These are phyloP conservation scores for Paradendryphiella salina DNA, from an alignment of 2,329 filamentous ascomycete species.

Conservation along the genomic window DNA sequence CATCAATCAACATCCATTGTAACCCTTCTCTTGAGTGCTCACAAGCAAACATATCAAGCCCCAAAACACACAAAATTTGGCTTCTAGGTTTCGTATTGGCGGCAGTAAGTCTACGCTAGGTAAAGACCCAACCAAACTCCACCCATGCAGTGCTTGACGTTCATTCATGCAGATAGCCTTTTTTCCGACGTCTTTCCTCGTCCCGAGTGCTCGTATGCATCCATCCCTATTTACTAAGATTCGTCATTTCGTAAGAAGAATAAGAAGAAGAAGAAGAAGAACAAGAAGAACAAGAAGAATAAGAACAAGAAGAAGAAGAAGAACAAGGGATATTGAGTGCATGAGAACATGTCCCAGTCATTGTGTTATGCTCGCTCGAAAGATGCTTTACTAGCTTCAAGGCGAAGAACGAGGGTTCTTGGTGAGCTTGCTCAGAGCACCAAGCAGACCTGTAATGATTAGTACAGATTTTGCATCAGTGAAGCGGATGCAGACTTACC, in stretches of 20 bases:
- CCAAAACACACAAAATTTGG: background rate
- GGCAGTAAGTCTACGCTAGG: conserved; percentile 5
- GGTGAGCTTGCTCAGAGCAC: conserved; percentile 35
- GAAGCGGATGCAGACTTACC: conserved; percentile 59
- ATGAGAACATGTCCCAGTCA: conserved; percentile 4
- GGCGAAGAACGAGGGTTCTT: conserved; percentile 20
- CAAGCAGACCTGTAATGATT: conserved; percentile 32
- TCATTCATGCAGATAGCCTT: conserved; percentile 1
- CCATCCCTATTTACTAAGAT: background rate
- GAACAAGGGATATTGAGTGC: conserved; percentile 5
- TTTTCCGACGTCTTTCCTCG: background rate
- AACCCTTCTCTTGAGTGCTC: too few relatives aligned
- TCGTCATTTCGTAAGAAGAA: conserved; percentile 3
- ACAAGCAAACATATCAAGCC: too few relatives aligned
- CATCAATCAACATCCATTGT: too few relatives aligned
- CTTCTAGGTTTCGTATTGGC: conserved; percentile 1
- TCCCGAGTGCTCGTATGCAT: background rate
- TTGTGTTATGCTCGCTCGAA: background rate
- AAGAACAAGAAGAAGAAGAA: too few relatives aligned
- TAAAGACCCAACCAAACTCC: conserved; percentile 6
- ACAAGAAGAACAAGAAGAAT: too few relatives aligned
- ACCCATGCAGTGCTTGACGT: conserved; percentile 8
- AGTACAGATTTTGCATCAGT: conserved; percentile 1
- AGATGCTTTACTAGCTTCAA: background rate
- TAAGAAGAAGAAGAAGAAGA: too few relatives aligned